Evolutionary conservation across 2,329 filamentous ascomycete species (phyloP).

Genomic region (Trichoderma sp.): DNA sequence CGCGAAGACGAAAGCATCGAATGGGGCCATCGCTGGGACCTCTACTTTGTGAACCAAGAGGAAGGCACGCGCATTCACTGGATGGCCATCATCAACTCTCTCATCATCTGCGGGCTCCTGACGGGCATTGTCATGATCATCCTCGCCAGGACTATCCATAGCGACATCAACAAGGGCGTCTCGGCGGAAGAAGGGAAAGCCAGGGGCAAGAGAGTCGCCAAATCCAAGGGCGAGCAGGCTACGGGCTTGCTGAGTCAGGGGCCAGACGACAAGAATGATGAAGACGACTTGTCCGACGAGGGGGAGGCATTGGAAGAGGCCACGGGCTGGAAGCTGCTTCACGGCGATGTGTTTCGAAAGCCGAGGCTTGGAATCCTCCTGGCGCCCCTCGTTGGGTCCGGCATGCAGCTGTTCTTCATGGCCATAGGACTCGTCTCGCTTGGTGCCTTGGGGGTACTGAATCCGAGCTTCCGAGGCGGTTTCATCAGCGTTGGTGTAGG

Average conservation of each 20-base stretch:
- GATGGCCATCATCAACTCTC: conserved; percentile 84
- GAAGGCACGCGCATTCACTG: conserved; percentile 82
- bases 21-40: conserved; percentile 83
- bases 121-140: conserved; percentile 82
- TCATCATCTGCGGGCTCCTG: conserved; percentile 78
- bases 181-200: conserved; percentile 67
- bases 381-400: conserved; percentile 80
- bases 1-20: conserved; percentile 78
- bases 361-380: conserved; percentile 71
- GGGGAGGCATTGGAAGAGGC: conserved; percentile 71
- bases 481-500: conserved; percentile 84
- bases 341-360: conserved; percentile 83
- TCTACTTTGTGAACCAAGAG: conserved; percentile 87
- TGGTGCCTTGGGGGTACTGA: conserved; percentile 75
- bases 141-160: conserved; percentile 73
- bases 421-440: conserved; percentile 69
- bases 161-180: conserved; percentile 75
- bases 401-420: conserved; percentile 86
- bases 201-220: conserved; percentile 57
- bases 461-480: conserved; percentile 86
- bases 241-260: conserved; percentile 63
- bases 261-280: conserved; percentile 53
- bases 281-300: conserved; percentile 64
- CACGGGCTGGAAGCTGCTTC: conserved; percentile 85
- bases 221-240: conserved; percentile 51